Percentiles rank a stretch among this genome's conserved stretches.
These are phyloP conservation scores for Coemansia guatemalensis DNA, from an alignment of 192 early-diverging fungal genomes.

Conservation along the genomic window DNA sequence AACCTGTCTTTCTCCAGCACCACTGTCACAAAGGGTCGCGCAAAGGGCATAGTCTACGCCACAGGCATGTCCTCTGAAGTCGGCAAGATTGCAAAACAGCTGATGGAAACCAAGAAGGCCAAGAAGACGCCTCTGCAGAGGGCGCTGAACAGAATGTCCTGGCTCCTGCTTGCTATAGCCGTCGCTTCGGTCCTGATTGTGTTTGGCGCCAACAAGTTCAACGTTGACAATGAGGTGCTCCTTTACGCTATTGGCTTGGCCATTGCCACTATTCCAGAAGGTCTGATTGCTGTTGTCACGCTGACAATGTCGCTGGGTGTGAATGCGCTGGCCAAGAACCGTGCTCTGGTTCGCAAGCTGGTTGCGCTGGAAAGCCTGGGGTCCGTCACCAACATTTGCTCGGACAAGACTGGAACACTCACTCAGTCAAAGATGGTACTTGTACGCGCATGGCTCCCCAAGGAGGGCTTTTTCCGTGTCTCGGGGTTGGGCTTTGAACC, in stretches of 20 bases:
- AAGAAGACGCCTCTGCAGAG: constrained; percentile 67
- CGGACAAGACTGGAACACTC: constrained; percentile 93
- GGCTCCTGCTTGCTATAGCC: constrained; percentile 71
- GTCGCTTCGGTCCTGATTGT: constrained; percentile 77
- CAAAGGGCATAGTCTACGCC: constrained; percentile 83
- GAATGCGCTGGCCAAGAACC: constrained; percentile 75
- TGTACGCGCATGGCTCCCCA: constrained; percentile 75
- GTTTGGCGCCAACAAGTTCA: constrained; percentile 72
- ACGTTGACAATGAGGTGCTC: constrained; percentile 58
- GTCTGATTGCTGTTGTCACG: constrained; percentile 91
- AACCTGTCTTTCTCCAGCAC: constrained; percentile 92
- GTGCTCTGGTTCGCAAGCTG: constrained; percentile 88
- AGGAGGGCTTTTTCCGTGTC: constrained; percentile 68
- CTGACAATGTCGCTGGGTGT: constrained; percentile 94
- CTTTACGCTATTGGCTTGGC: constrained; percentile 83
- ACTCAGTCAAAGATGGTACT: constrained; percentile 96
- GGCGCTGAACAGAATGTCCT: constrained; percentile 73
- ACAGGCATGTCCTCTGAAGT: constrained; percentile 90
- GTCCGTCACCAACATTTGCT: constrained; percentile 92
- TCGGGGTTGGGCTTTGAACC: constrained; percentile 66
- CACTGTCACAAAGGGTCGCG: constrained; percentile 84
- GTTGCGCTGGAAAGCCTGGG: constrained; percentile 89
- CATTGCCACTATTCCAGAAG: constrained; percentile 95
- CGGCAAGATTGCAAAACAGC: constrained; percentile 85
- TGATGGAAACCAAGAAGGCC: constrained; percentile 58